These are phyloP conservation scores for Cadophora gregata DNA, from an alignment of 2,329 filamentous ascomycete genomes.

Conservation along the genomic window DNA sequence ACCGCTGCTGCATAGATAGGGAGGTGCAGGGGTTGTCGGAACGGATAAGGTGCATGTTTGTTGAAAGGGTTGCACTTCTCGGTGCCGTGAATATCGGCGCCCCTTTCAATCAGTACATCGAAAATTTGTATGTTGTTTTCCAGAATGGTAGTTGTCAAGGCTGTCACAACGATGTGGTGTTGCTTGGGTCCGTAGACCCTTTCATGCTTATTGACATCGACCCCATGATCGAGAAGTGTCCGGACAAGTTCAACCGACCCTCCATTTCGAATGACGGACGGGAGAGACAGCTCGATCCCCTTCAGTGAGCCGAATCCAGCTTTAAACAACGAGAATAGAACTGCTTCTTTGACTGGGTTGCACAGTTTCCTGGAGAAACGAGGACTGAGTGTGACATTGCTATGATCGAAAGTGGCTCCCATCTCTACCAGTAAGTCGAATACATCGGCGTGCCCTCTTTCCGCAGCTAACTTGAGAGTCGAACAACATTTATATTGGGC, in stretches of 20 bases:
- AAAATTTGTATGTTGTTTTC: background rate
- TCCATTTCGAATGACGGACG: background rate
- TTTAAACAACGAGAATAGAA: background rate
- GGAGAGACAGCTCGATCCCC: background rate
- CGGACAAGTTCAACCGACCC: background rate
- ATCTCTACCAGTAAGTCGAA: constrained; percentile 1
- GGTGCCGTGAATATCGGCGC: background rate
- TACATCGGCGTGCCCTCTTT: background rate
- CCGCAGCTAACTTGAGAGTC: constrained; percentile 1
- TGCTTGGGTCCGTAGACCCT: background rate
- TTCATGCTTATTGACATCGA: background rate
- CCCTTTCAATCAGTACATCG: constrained; percentile 1
- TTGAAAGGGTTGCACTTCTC: constrained; percentile 8
- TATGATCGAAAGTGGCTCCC: background rate
- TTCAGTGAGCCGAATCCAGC: background rate
- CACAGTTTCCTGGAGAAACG: background rate
- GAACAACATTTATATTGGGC: background rate
- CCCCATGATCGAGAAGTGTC: constrained; percentile 3
- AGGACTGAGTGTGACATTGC: background rate
- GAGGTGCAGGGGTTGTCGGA: background rate
- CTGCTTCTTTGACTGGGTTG: background rate
- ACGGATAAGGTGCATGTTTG: background rate
- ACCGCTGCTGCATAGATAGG: constrained; percentile 1
- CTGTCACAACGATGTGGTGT: background rate
- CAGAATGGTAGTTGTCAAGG: background rate